Evolutionary conservation across 495 filamentous ascomycete species (phyloP), one percentile per base, ranked within the genome.

Genomic region (Cercophora sp.): DNA sequence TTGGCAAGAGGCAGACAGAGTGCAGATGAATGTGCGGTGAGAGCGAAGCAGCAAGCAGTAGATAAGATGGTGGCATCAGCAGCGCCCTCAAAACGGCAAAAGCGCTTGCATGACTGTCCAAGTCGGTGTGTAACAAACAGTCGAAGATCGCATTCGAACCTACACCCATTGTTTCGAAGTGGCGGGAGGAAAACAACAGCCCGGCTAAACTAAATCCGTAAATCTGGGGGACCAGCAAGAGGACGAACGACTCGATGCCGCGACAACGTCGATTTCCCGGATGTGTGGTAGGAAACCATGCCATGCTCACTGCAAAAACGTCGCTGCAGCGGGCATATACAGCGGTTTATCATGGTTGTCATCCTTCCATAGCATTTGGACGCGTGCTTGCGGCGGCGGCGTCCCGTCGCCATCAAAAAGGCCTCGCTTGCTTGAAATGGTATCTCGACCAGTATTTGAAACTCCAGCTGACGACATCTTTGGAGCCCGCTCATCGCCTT

Each of bases 121-220:
- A n/a, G n/a, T n/a, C n/a, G n/a, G n/a, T n/a, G n/a, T n/a, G n/a
- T n/a, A n/a, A n/a, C n/a, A n/a, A n/a, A n/a, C n/a, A n/a, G n/a
- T n/a, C n/a, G n/a, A n/a, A n/a, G n/a, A n/a, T n/a, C n/a, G n/a
- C n/a, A n/a, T n/a, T n/a, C n/a, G n/a, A n/a, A n/a, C n/a, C n/a
- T n/a, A n/a, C n/a, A n/a, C n/a, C n/a, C n/a, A n/a, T n/a, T 39
- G 36, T 39, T 39, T 39, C 36, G 4, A 39, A 39, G 5, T 19
- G 15, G 25, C 20, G 26, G 20, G 25, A 9, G 26, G 16, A 2
- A 11, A 34, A 8, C 18, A 32, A n/a, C n/a, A n/a, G n/a, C n/a
- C 34, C 29, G 48, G n/a, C 48, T 51, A 51, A 51, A 51, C 37
- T 43, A 19, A 27, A 51, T 43, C 23, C 26, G 25, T 25, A 51